Base-by-base conservation (phyloP, 2,329 filamentous ascomycete species). In the Simplicillium aogashimaense region DNA sequence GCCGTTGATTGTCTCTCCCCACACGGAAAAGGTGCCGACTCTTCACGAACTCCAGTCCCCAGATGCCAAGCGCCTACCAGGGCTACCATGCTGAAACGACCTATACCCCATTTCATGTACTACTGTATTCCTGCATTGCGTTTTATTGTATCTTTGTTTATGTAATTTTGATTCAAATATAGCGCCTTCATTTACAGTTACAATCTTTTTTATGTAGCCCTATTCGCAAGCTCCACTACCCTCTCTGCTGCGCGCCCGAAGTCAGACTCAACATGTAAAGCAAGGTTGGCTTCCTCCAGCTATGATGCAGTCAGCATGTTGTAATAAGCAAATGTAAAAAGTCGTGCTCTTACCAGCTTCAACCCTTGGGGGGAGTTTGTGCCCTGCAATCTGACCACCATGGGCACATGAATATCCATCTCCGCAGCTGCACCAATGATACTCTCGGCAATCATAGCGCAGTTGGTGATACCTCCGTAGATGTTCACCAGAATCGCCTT, bases 401-500 rank as follows among this genome's bases (percentile, higher is more conserved):
- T 58, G 0, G 67, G 67, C 4, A 70, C 53, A 3, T 49, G 50
- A 18, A 69, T 54, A 0, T 59, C 60, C 20, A 64, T 51, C 17
- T 63, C 51, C 5, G 45, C 49, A 3, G 60, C 60, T 2, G 67
- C 67, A 1, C 56, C 57, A 15, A 72, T 56, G 39, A 71, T 68
- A 8, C 67, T 65, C 47, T 68, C 61, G 9, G 69, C 68, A 46
- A 72, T 69, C 68, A 72, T 72, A 43, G 69, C 66, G 28, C 67
- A 70, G 29, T 60, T 58, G 2, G 65, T 68, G 13, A 72, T 67
- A 0, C 68, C 67, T 18, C 62, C 62, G 15, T 65, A 79, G 8
- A 79, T 75, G 42, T 79, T 80, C 8, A 80, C 70, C 36, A 78
- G 58, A 18, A 80, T 63, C 4, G 83, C 79, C 50, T 76, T 80